A percentile compares a stretch with the other conserved stretches of the same genome.
Evolutionary conservation across 257 asterid genomes (phyloP).

Genomic region (Solanum bulbocastanum): DNA sequence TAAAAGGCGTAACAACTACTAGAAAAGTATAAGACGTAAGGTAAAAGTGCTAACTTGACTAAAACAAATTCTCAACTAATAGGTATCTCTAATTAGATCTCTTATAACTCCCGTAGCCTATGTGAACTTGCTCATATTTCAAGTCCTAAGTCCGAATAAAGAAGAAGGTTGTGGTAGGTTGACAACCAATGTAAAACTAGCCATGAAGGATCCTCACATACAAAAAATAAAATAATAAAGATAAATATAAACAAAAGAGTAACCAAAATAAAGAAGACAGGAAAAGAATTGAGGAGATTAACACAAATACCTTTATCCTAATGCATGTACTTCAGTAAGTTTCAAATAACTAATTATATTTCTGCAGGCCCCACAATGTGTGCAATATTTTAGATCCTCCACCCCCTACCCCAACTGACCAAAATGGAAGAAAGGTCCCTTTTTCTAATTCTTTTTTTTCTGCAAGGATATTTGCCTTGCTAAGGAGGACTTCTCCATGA

Average conservation of each 20-base stretch:
- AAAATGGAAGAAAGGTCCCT: background rate
- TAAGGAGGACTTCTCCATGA: background rate
- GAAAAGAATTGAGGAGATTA: background rate
- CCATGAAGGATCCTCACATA: background rate
- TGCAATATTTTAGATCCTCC: background rate
- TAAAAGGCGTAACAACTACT: background rate
- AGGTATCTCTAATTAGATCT: background rate
- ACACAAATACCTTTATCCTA: background rate
- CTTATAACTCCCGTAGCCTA: background rate
- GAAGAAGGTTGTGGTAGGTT: background rate
- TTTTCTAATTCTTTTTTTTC: background rate
- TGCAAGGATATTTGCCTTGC: background rate
- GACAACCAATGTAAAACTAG: background rate
- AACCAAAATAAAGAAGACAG: background rate
- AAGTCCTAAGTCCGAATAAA: background rate
- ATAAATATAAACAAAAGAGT: background rate
- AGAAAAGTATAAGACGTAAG: background rate
- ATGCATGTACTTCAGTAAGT: background rate
- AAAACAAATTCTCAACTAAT: background rate
- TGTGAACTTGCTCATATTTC: background rate
- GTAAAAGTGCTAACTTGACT: background rate
- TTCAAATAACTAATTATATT: background rate
- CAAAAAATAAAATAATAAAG: background rate
- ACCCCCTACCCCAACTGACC: background rate
- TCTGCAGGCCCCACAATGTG: background rate